phyloP scores from a whole-genome alignment of 805 yeast species.

The Torulaspora indica region DNA sequence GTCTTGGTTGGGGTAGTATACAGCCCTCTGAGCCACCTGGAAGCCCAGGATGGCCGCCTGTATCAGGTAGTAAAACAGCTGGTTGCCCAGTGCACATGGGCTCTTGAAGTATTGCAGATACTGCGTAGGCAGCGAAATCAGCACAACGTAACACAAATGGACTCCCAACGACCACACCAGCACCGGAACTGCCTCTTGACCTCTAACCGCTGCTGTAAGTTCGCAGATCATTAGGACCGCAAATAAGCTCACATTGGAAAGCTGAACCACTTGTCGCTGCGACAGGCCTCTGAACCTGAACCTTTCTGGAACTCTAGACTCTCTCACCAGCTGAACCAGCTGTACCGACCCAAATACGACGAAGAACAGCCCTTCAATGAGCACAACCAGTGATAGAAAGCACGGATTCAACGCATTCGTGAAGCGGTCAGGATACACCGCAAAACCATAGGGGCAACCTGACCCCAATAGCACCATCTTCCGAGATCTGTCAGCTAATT shows the following conservation, averaged over 20 bases:
- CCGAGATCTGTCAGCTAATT: too few species aligned
- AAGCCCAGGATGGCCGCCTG: slow-evolving; percentile 20
- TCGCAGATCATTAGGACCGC: slow-evolving; percentile 14
- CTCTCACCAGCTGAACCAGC: slow-evolving; percentile 16
- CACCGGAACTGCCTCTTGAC: slow-evolving; percentile 11
- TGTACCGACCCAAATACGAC: slow-evolving; percentile 25
- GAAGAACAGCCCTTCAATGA: slow-evolving; percentile 17
- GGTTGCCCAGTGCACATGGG: slow-evolving; percentile 29
- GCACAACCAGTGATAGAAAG: slow-evolving; percentile 25
- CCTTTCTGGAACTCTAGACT: slow-evolving; percentile 20
- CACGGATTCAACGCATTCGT: slow-evolving; percentile 38
- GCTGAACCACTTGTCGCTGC: slow-evolving; percentile 18
- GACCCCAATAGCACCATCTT: neutral
- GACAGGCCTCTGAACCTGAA: slow-evolving; percentile 16
- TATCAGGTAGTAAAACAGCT: slow-evolving; percentile 28
- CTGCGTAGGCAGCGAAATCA: slow-evolving; percentile 30
- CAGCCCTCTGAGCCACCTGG: slow-evolving; percentile 26
- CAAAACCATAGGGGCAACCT: slow-evolving; percentile 21
- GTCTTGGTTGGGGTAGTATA: slow-evolving; percentile 18
- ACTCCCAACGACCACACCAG: slow-evolving; percentile 12
- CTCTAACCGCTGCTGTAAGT: slow-evolving; percentile 7
- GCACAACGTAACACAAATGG: slow-evolving; percentile 20
- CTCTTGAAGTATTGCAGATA: slow-evolving; percentile 30
- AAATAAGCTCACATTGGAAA: slow-evolving; percentile 24
- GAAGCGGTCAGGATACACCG: slow-evolving; percentile 35